Evolutionary conservation across 768 basidiomycete genomes (phyloP).

Genomic region (Leccinum barrowsii): DNA sequence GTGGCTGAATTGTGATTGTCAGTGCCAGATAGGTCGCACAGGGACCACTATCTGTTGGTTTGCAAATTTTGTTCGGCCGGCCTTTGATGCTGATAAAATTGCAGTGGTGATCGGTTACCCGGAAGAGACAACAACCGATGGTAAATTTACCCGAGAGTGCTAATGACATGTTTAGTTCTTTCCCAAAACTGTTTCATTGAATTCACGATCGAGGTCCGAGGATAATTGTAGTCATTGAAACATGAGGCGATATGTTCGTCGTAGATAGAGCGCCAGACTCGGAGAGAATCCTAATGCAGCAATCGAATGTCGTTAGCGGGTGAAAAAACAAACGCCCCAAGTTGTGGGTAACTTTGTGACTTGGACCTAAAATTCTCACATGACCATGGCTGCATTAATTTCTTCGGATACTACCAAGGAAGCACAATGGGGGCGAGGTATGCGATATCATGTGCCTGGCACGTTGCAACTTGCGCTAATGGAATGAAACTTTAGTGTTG

Average conservation of each 20-base stretch:
- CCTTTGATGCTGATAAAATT: conserved; percentile 8
- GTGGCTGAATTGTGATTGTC: conserved; percentile 4
- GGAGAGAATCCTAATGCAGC: conserved; percentile 28
- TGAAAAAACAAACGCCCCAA: conserved; percentile 16
- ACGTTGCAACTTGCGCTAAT: conserved; percentile 14
- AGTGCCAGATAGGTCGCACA: conserved; percentile 29
- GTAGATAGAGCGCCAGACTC: conserved; percentile 30
- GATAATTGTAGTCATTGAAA: background rate
- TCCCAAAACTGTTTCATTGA: conserved; percentile 3
- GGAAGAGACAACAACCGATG: conserved; percentile 4
- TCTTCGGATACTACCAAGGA: conserved; percentile 26
- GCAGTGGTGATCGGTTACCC: conserved; percentile 28
- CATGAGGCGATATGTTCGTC: conserved; percentile 4
- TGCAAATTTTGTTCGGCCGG: background rate
- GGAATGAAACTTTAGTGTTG: conserved; percentile 47
- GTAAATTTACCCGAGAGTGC: background rate
- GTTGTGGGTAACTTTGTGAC: conserved; percentile 9
- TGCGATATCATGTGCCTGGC: conserved; percentile 10
- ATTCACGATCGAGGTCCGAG: background rate
- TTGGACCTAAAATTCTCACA: conserved; percentile 26
- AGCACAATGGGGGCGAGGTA: conserved; percentile 45
- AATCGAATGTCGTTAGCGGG: conserved; percentile 15
- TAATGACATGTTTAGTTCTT: background rate
- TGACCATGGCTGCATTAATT: conserved; percentile 27
- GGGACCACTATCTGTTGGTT: conserved; percentile 32